Conservation (phyloP, 2,329 filamentous ascomycete genomes). For the Aschersonia sp. region DNA sequence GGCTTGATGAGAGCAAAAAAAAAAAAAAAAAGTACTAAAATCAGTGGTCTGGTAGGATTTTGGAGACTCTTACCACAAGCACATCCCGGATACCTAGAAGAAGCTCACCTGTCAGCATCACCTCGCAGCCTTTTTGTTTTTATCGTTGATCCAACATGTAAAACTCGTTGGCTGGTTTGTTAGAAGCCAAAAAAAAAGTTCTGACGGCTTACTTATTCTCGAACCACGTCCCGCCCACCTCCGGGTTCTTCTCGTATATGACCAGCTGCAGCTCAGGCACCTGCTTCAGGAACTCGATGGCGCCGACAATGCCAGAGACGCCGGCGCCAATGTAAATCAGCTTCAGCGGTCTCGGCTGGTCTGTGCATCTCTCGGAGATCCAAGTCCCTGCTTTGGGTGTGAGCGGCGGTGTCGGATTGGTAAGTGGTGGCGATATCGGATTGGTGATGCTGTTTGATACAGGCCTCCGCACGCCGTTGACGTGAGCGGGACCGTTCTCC, state of each 20-base stretch:
- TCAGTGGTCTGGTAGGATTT: slow-evolving; percentile 23
- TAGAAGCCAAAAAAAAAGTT: neutral
- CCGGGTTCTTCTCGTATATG: slow-evolving; percentile 38
- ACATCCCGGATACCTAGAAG: slow-evolving; percentile 34
- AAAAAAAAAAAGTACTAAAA: too few species aligned
- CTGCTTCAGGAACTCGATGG: slow-evolving; percentile 1
- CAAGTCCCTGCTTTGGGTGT: neutral
- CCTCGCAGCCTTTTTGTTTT: too few species aligned
- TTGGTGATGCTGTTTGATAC: neutral
- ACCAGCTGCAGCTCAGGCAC: slow-evolving; percentile 20
- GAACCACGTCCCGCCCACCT: slow-evolving; percentile 40
- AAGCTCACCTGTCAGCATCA: too few species aligned
- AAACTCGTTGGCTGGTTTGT: neutral
- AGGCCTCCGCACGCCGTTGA: too few species aligned
- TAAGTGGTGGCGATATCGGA: neutral
- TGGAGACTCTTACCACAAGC: slow-evolving; percentile 43
- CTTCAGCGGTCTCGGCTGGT: neutral
- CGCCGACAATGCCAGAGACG: neutral
- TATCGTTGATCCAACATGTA: too few species aligned
- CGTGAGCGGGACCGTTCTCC: too few species aligned
- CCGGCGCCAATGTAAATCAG: slow-evolving; percentile 2
- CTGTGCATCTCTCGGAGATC: neutral
- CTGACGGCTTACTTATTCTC: slow-evolving; percentile 23
- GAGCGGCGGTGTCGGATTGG: neutral
- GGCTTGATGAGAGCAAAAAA: too few species aligned